These are phyloP conservation scores for Stygiomarasmius scandens DNA, from an alignment of 1,284 basidiomycete species.

Conservation along the genomic window DNA sequence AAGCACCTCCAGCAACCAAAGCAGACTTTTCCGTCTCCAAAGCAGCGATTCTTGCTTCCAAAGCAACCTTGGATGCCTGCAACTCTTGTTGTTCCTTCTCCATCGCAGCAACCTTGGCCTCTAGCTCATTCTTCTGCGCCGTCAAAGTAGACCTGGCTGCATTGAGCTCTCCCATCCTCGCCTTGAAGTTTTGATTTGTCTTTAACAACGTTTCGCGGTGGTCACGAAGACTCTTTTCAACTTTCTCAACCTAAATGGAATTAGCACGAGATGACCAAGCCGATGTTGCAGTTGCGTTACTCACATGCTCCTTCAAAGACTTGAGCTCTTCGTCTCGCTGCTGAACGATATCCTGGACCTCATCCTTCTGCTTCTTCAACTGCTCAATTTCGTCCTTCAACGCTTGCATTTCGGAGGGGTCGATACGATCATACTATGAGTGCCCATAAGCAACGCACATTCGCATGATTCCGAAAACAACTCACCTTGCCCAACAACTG, in stretches of 20 bases:
- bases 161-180: conserved; percentile 37
- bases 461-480: background rate
- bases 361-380: conserved; percentile 49
- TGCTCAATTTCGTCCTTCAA: conserved; percentile 73
- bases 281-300: conserved; percentile 13
- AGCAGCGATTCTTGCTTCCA: conserved; percentile 32
- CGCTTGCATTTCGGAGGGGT: conserved; percentile 84
- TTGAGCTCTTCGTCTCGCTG: conserved; percentile 42
- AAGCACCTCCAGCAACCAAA: conserved; percentile 21
- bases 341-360: conserved; percentile 38
- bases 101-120: conserved; percentile 37
- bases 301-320: conserved; percentile 23
- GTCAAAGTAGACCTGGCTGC: conserved; percentile 31
- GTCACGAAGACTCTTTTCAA: conserved; percentile 38
- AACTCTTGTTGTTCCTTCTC: conserved; percentile 37
- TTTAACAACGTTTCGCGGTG: conserved; percentile 37
- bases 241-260: conserved; percentile 27
- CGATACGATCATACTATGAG: conserved; percentile 81
- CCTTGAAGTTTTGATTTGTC: conserved; percentile 33
- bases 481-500: conserved; percentile 79
- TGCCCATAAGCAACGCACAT: conserved; percentile 6
- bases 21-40: conserved; percentile 37
- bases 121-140: conserved; percentile 38
- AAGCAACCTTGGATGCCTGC: conserved; percentile 36
- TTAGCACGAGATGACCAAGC: conserved; percentile 7